Base-by-base conservation (phyloP, 495 filamentous ascomycete genomes). In the Aspergillus saccharolyticus region DNA sequence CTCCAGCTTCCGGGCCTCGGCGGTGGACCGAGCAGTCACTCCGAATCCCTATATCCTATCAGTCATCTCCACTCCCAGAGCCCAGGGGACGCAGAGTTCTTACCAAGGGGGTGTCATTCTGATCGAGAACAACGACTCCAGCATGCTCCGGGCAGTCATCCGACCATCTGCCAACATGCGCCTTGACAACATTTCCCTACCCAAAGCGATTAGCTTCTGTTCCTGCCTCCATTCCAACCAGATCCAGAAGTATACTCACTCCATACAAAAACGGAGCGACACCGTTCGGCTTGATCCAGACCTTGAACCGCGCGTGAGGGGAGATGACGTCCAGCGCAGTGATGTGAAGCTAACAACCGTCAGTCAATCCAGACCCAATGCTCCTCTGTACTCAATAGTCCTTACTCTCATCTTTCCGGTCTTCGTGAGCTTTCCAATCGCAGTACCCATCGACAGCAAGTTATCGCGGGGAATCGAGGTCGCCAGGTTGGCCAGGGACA, bases 251-350 rank as follows among this genome's bases (percentile, higher is more conserved):
- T n/a, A n/a, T n/a, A n/a, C 33, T 39, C 14, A 39, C 86, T 28
- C 91, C 94, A 72, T 98, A 98, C 15, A 96, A 74, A 70, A 90
- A 96, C 49, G 39, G 91, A 88, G 96, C 94, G 70, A 91, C 90
- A 47, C 95, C 94, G 74, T 99, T 99, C 20, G 84, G 71, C 73
- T 95, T 95, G 56, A 99, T 85, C 89, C 89, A 97, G 53, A 96
- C 82, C 81, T 96, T 96, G 71, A 94, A 90, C 30, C 96, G 79
- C 20, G 94, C 91, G 72, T 96, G 88, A 42, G 88, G 83, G 18
- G 92, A 88, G 57, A 99, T 85, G 53, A 96, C 82, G 59, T 90
- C 86, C 53, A 97, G 80, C 22, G 70, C 66, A 9, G 74, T 77
- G 50, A 77, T 67, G 54, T 72, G 67, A 8, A 77, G 33, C 33